Conservation (phyloP, 768 basidiomycete species). For the Boletus insuetus region DNA sequence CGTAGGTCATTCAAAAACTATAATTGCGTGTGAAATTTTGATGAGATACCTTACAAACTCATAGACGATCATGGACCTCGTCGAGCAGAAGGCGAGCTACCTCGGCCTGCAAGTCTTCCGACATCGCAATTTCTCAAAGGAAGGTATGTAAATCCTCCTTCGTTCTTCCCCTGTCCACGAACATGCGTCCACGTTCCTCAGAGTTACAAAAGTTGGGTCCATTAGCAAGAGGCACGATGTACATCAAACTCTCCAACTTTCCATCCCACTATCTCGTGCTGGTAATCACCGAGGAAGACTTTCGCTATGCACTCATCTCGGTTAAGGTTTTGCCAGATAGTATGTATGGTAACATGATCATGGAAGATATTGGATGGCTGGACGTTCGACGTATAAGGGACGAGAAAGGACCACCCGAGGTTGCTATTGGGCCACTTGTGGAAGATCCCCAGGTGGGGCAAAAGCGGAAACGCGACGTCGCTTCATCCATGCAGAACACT, state of each 20-base stretch:
- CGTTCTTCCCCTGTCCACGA: background rate
- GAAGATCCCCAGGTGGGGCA: slow-evolving; percentile 25
- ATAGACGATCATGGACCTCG: slow-evolving; percentile 81
- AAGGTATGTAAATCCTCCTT: slow-evolving; percentile 43
- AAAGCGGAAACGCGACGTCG: slow-evolving; percentile 29
- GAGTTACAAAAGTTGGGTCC: slow-evolving; percentile 73
- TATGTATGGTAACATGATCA: slow-evolving; percentile 56
- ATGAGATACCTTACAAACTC: background rate
- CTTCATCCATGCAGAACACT: background rate
- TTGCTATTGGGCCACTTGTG: slow-evolving; percentile 9
- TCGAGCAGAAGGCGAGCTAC: slow-evolving; percentile 83
- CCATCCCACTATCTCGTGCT: slow-evolving; percentile 83
- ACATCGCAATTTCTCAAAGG: slow-evolving; percentile 59
- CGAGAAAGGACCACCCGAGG: slow-evolving; percentile 30
- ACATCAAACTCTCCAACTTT: slow-evolving; percentile 75
- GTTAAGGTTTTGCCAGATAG: slow-evolving; percentile 53
- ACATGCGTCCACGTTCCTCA: slow-evolving; percentile 25
- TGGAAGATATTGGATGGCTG: slow-evolving; percentile 80
- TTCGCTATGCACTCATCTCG: slow-evolving; percentile 80
- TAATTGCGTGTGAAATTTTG: background rate
- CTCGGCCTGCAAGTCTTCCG: slow-evolving; percentile 78
- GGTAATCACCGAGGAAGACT: slow-evolving; percentile 72
- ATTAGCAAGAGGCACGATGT: slow-evolving; percentile 58
- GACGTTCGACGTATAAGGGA: slow-evolving; percentile 67
- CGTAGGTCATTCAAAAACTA: slow-evolving; percentile 41